Evolutionary conservation across 768 basidiomycete species (phyloP).

Genomic region (Neoboletus magnificus): DNA sequence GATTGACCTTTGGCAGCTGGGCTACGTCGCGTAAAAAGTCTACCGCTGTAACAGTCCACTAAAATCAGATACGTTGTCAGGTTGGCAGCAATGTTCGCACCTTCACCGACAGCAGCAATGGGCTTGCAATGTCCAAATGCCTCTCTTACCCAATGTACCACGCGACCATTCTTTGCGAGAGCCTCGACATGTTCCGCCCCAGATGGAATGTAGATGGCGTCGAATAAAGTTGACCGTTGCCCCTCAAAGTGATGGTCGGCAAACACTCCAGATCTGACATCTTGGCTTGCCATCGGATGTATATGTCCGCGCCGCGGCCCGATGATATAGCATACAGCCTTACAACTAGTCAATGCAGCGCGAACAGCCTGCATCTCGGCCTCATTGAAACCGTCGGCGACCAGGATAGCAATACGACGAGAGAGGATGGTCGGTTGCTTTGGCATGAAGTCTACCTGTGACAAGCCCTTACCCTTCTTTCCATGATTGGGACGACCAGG

Average conservation of each 20-base stretch:
- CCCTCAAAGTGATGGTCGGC: constrained; percentile 75
- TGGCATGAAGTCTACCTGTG: constrained; percentile 55
- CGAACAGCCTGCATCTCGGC: constrained; percentile 58
- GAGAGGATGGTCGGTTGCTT: constrained; percentile 56
- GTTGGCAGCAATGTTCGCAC: constrained; percentile 17
- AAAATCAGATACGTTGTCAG: not conserved
- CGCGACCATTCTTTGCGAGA: constrained; percentile 61
- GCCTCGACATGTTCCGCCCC: constrained; percentile 58
- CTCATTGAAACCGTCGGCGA: constrained; percentile 72
- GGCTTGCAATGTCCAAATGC: constrained; percentile 85
- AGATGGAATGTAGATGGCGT: constrained; percentile 76
- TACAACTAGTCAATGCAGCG: constrained; percentile 46
- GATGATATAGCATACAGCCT: constrained; percentile 62
- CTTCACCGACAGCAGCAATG: constrained; percentile 74
- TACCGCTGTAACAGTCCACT: constrained; percentile 37
- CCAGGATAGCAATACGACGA: constrained; percentile 73
- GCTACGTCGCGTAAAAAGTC: constrained; percentile 46
- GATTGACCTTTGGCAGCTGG: constrained; percentile 43
- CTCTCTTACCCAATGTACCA: constrained; percentile 80
- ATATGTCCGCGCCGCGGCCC: constrained; percentile 62
- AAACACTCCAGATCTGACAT: constrained; percentile 33
- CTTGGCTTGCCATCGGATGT: constrained; percentile 31
- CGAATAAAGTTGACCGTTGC: constrained; percentile 80
- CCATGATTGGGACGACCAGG: constrained; percentile 56
- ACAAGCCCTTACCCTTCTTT: constrained; percentile 50